Percentiles rank a stretch among this genome's conserved stretches.
Evolutionary conservation across 1,284 basidiomycete species (phyloP).

Genomic region (Ustilago cynodontis): DNA sequence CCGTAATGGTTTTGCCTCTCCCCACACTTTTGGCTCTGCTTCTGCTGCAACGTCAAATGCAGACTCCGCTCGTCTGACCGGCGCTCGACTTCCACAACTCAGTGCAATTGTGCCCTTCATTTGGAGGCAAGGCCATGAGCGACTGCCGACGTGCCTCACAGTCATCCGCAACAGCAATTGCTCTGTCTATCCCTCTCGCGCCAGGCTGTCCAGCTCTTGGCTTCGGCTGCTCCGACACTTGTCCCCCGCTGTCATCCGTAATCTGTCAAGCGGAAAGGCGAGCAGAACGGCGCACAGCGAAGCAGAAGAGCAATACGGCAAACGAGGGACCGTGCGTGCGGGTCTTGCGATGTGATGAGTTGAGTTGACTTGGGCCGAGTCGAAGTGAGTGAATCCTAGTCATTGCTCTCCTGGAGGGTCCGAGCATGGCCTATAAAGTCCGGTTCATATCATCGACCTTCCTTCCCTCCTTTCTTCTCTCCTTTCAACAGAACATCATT

Average conservation of each 20-base stretch:
- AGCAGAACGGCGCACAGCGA: neutral
- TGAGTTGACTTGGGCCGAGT: neutral
- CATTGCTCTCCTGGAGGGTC: slow-evolving; percentile 12
- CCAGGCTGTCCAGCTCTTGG: neutral
- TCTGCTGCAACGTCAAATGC: slow-evolving; percentile 13
- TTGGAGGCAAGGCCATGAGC: neutral
- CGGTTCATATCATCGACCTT: neutral
- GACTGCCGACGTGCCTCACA: neutral
- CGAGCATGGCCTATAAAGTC: slow-evolving; percentile 30
- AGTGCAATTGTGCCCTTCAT: neutral
- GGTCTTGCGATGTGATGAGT: neutral
- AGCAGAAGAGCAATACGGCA: neutral
- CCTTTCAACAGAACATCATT: slow-evolving; percentile 27
- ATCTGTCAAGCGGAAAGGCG: neutral
- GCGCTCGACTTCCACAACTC: neutral
- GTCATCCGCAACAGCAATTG: neutral
- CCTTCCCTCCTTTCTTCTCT: slow-evolving; percentile 18
- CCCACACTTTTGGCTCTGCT: slow-evolving; percentile 6
- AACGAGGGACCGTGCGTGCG: slow-evolving; percentile 28
- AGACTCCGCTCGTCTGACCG: slow-evolving; percentile 21
- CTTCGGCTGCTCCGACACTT: slow-evolving; percentile 8
- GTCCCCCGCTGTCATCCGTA: neutral
- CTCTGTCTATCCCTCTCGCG: neutral
- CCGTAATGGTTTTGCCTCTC: slow-evolving; percentile 8
- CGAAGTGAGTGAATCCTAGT: slow-evolving; percentile 10